A percentile compares a stretch with the other conserved stretches of the same genome.
Evolutionary conservation across 164 flowering plant genomes (phyloP).

Genomic region (Houttuynia cordata): DNA sequence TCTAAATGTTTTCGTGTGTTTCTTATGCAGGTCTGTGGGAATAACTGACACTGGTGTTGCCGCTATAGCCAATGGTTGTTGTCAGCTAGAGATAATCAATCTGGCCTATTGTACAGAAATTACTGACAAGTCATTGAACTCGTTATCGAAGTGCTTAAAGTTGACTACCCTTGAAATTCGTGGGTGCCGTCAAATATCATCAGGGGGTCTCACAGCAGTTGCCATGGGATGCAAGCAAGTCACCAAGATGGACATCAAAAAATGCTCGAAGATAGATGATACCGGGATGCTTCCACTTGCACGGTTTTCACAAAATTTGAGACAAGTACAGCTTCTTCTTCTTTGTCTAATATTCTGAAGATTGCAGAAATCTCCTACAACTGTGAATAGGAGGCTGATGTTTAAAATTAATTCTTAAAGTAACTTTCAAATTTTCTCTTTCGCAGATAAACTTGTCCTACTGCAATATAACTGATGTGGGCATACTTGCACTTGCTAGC

Average conservation of each 20-base stretch:
- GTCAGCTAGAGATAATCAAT: constrained; percentile 56
- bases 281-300: constrained; percentile 72
- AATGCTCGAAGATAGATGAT: constrained; percentile 59
- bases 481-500: constrained; percentile 72
- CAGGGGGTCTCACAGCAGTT: constrained; percentile 53
- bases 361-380: not conserved
- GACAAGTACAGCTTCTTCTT: constrained; percentile 19
- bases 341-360: not conserved
- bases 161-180: constrained; percentile 58
- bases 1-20: not conserved
- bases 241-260: constrained; percentile 59
- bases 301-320: constrained; percentile 56
- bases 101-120: constrained; percentile 57
- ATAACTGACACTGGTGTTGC: constrained; percentile 56
- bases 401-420: no score
- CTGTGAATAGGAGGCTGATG: not conserved
- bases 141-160: constrained; percentile 51
- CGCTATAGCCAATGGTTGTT: constrained; percentile 57
- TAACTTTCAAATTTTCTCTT: no score
- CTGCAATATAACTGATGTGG: constrained; percentile 65
- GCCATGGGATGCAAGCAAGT: constrained; percentile 65
- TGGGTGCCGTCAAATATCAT: constrained; percentile 62
- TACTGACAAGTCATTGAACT: constrained; percentile 47
- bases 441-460: constrained; percentile 79
- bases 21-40: constrained; percentile 39